Evolutionary conservation across 2,329 filamentous ascomycete genomes (phyloP).

Genomic region (Stagonosporopsis tanaceti): DNA sequence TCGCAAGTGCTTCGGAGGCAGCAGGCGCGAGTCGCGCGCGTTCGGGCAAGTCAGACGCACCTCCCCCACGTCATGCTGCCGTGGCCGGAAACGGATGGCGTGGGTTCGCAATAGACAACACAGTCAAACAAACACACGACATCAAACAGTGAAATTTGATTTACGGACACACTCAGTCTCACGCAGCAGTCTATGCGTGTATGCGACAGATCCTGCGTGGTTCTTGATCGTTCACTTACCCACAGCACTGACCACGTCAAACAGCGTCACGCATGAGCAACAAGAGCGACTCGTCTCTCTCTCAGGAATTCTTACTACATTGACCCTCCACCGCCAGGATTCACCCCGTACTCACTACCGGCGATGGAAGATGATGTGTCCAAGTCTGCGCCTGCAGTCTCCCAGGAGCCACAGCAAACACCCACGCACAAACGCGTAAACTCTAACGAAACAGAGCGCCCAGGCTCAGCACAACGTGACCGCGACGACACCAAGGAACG

Average conservation of each 20-base stretch:
- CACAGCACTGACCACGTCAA: constrained; percentile 34
- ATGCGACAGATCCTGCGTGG: constrained; percentile 11
- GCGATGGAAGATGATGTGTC: constrained; percentile 27
- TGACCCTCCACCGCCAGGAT: constrained; percentile 27
- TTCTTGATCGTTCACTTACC: constrained; percentile 29
- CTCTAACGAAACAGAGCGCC: constrained; percentile 38
- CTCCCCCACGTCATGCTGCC: constrained; percentile 36
- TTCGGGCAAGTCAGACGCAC: constrained; percentile 33
- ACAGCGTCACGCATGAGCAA: constrained; percentile 29
- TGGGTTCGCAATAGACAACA: constrained; percentile 20
- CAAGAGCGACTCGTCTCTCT: constrained; percentile 33
- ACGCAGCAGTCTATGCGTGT: not conserved
- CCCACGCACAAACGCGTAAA: constrained; percentile 18
- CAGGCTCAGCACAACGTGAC: constrained; percentile 35
- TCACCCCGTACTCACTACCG: constrained; percentile 11
- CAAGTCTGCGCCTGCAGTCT: constrained; percentile 24
- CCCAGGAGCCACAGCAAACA: constrained; percentile 17
- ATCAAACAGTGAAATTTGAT: not conserved
- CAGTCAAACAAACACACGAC: constrained; percentile 4
- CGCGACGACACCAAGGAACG: constrained; percentile 23
- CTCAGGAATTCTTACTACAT: constrained; percentile 18
- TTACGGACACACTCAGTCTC: not conserved
- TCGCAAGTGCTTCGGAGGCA: constrained; percentile 16
- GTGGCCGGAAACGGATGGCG: constrained; percentile 27
- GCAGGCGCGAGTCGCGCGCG: constrained; percentile 24